These are phyloP conservation scores for Teunomyces aglyptinius DNA, from an alignment of 805 yeast genomes.

Conservation along the genomic window DNA sequence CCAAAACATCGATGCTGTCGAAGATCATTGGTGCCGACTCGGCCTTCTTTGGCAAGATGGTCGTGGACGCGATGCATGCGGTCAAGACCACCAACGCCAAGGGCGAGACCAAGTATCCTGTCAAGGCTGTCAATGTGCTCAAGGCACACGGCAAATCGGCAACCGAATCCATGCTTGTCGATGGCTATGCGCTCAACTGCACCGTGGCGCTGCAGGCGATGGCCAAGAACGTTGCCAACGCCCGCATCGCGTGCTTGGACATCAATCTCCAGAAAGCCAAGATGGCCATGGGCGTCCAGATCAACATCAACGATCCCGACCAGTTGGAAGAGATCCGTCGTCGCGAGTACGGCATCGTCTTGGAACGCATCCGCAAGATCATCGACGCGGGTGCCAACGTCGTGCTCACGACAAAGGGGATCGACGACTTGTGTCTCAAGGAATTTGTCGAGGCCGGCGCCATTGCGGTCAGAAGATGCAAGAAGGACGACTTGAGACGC, in stretches of 20 bases:
- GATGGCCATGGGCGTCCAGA: conserved; percentile 98
- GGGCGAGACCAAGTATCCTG: conserved; percentile 91
- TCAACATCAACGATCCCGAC: conserved; percentile 95
- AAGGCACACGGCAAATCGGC: conserved; percentile 97
- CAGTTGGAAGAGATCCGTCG: conserved; percentile 90
- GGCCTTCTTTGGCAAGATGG: conserved; percentile 85
- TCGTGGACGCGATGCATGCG: conserved; percentile 92
- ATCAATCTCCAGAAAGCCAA: conserved; percentile 92
- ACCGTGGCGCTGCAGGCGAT: conserved; percentile 97
- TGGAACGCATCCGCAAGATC: conserved; percentile 80
- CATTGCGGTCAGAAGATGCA: conserved; percentile 96
- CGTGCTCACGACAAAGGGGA: conserved; percentile 89
- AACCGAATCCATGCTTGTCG: conserved; percentile 76
- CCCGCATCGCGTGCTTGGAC: conserved; percentile 86
- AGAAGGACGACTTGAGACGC: conserved; percentile 93
- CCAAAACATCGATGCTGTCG: conserved; percentile 95
- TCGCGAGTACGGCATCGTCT: conserved; percentile 80
- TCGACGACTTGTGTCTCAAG: conserved; percentile 88
- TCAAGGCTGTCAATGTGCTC: conserved; percentile 91
- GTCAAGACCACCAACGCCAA: conserved; percentile 86
- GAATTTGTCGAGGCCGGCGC: conserved; percentile 88
- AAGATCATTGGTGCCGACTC: conserved; percentile 94
- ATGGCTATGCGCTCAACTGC: conserved; percentile 96
- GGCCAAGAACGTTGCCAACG: conserved; percentile 67
- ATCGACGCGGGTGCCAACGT: conserved; percentile 90